These are phyloP conservation scores for Cutaneotrichosporon cyanovorans DNA, from an alignment of 1,284 basidiomycete species.

Conservation along the genomic window DNA sequence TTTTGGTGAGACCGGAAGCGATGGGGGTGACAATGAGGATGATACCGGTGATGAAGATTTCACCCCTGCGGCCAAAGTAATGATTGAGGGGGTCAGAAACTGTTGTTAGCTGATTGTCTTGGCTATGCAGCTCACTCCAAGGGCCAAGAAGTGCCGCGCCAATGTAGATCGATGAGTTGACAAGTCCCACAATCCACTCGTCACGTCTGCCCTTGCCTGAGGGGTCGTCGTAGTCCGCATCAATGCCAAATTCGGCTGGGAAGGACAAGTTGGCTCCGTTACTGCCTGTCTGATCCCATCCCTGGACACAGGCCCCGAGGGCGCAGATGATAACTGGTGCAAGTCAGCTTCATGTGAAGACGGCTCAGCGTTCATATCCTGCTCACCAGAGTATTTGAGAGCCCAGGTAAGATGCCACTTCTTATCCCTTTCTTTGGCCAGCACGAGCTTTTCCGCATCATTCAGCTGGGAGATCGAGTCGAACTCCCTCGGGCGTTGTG, in stretches of 20 bases:
- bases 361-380: background rate
- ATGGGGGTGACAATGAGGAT: conserved; percentile 36
- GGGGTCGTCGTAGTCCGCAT: background rate
- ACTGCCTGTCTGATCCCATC: conserved; percentile 41
- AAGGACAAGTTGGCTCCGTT: conserved; percentile 59
- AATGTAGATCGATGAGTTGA: conserved; percentile 69
- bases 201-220: conserved; percentile 2
- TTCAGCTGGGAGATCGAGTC: conserved; percentile 50
- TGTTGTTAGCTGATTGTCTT: background rate
- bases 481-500: conserved; percentile 54
- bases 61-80: conserved; percentile 63
- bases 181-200: conserved; percentile 54
- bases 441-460: conserved; percentile 53
- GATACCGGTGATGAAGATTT: conserved; percentile 64
- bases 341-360: no score
- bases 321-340: conserved; percentile 23
- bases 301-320: conserved; percentile 35
- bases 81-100: conserved; percentile 65
- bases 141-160: conserved; percentile 43
- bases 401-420: conserved; percentile 55
- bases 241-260: conserved; percentile 58
- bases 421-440: conserved; percentile 55
- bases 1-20: conserved; percentile 51
- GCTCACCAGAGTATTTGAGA: conserved; percentile 24
- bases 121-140: conserved; percentile 46